Evolutionary conservation across 139 green algal species (phyloP).

Genomic region (Nannochloris sp.): DNA sequence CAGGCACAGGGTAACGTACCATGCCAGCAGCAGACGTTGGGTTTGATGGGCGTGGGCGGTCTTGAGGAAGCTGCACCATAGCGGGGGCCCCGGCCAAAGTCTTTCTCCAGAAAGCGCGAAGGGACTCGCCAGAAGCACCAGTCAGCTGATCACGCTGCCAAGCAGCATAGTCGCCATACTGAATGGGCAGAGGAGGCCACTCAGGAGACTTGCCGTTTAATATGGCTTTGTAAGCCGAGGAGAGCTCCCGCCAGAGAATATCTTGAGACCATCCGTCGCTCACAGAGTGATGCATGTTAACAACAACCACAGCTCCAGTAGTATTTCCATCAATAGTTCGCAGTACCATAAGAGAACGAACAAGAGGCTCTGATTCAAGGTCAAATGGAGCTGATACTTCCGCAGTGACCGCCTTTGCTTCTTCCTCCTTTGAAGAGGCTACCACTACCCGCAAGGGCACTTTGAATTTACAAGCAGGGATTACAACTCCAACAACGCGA

Average conservation of each 20-base stretch:
- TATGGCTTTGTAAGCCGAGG: background rate
- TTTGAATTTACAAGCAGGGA: background rate
- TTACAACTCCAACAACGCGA: background rate
- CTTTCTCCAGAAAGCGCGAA: slow-evolving; percentile 10
- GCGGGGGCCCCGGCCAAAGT: background rate
- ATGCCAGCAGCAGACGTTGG: background rate
- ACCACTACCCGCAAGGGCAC: background rate
- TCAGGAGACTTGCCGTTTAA: background rate
- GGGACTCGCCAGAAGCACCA: too few species aligned
- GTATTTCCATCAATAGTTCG: background rate
- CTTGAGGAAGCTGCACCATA: slow-evolving; percentile 6
- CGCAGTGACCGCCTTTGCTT: background rate
- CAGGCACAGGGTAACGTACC: background rate
- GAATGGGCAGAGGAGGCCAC: background rate
- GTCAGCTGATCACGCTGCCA: slow-evolving; percentile 4
- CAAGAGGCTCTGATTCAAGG: background rate
- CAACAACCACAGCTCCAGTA: background rate
- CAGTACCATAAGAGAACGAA: background rate
- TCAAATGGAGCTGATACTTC: background rate
- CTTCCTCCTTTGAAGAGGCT: background rate
- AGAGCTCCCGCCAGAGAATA: background rate
- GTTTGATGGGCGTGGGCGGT: slow-evolving; percentile 5
- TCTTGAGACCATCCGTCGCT: background rate
- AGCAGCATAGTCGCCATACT: slow-evolving; percentile 5
- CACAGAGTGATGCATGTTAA: slow-evolving; percentile 2